These are phyloP conservation scores for Stemphylium vesicarium DNA, from an alignment of 2,329 filamentous ascomycete genomes.

Conservation along the genomic window DNA sequence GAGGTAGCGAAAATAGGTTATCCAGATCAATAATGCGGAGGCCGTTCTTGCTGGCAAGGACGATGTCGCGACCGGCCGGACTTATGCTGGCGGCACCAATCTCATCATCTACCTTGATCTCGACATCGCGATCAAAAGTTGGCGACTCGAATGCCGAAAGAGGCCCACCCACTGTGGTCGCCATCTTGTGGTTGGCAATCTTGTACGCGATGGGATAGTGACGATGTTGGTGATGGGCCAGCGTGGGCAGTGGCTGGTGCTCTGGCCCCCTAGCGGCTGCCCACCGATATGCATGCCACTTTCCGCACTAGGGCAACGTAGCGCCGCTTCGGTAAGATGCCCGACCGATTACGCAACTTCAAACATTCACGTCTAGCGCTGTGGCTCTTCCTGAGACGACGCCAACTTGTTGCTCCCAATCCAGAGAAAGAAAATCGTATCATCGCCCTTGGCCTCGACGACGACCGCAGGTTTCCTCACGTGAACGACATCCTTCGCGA, in stretches of 20 bases:
- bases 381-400: constrained; percentile 7
- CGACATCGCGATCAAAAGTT: constrained; percentile 84
- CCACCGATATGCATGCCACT: constrained; percentile 6
- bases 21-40: constrained; percentile 92
- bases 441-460: not conserved
- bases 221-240: constrained; percentile 16
- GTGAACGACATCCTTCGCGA: not conserved
- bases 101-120: constrained; percentile 76
- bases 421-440: constrained; percentile 1
- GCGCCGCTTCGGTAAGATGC: not conserved
- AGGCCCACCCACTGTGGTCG: constrained; percentile 33
- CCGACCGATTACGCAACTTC: constrained; percentile 11
- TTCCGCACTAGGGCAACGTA: not conserved
- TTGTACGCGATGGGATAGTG: constrained; percentile 4
- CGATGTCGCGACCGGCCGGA: constrained; percentile 87
- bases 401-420: not conserved
- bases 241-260: not conserved
- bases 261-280: constrained; percentile 3
- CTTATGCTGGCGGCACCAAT: constrained; percentile 94
- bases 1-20: constrained; percentile 83
- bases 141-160: constrained; percentile 77
- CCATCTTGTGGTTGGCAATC: constrained; percentile 20
- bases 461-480: not conserved
- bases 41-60: constrained; percentile 83
- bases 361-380: constrained; percentile 13